A percentile compares a stretch with the other conserved stretches of the same genome.
Evolutionary conservation across 2,329 filamentous ascomycete genomes (phyloP).

Genomic region (Fusarium mexicanum): DNA sequence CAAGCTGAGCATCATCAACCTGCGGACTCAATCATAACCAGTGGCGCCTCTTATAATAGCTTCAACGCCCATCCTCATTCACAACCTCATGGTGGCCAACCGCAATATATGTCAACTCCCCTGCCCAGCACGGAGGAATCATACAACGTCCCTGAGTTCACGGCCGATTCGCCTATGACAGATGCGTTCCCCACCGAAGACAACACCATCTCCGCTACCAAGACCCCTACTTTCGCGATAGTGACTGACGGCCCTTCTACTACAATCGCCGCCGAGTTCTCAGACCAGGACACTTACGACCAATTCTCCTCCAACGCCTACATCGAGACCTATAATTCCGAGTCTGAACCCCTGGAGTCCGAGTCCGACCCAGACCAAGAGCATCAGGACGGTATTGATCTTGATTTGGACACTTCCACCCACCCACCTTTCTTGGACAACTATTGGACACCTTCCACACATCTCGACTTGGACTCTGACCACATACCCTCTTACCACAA

Average conservation of each 20-base stretch:
- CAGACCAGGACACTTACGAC: slow-evolving; percentile 7
- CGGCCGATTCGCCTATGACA: slow-evolving; percentile 33
- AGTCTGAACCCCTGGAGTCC: slow-evolving; percentile 5
- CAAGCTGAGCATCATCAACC: slow-evolving; percentile 25
- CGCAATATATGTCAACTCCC: neutral
- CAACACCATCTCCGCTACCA: slow-evolving; percentile 16
- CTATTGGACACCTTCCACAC: slow-evolving; percentile 2
- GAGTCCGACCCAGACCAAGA: slow-evolving; percentile 9
- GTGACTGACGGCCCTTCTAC: slow-evolving; percentile 2
- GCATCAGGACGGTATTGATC: slow-evolving; percentile 10
- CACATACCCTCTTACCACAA: slow-evolving; percentile 23
- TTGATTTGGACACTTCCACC: slow-evolving; percentile 12
- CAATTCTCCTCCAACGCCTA: slow-evolving; percentile 5
- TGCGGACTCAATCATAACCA: slow-evolving; percentile 3
- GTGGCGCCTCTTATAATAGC: slow-evolving; percentile 7
- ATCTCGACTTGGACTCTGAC: slow-evolving; percentile 15
- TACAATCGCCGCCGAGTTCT: neutral
- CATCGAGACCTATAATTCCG: neutral
- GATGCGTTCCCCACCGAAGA: slow-evolving; percentile 28
- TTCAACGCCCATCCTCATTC: neutral
- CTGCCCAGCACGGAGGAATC: slow-evolving; percentile 6
- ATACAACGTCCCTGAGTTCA: slow-evolving; percentile 10
- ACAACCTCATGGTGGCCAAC: slow-evolving; percentile 12
- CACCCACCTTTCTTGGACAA: slow-evolving; percentile 11
- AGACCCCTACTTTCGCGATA: slow-evolving; percentile 15